Evolutionary conservation across 495 filamentous ascomycete species (phyloP).

Genomic region (Penicillium samsonianum): DNA sequence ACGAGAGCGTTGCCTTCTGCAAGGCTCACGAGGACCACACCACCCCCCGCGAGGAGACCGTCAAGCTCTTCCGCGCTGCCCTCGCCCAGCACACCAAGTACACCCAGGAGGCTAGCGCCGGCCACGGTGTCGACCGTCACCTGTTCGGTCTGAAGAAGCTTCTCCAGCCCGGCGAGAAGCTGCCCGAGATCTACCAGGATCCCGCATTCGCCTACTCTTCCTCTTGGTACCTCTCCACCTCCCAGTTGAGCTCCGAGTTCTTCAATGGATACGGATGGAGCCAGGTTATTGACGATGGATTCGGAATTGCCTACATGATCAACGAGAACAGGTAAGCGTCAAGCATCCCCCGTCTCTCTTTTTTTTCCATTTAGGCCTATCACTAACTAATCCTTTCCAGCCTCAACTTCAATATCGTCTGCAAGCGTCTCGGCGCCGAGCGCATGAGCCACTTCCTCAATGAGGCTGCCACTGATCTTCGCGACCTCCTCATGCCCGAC

Average conservation of each 20-base stretch:
- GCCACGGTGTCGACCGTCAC: constrained; percentile 93
- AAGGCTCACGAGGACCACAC: constrained; percentile 72
- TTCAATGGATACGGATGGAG: constrained; percentile 99
- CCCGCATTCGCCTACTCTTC: constrained; percentile 80
- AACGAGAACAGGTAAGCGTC: constrained; percentile 78
- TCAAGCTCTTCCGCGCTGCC: constrained; percentile 78
- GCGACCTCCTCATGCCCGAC: constrained; percentile 84
- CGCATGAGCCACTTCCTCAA: constrained; percentile 94
- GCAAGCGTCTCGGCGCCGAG: constrained; percentile 86
- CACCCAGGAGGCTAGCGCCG: constrained; percentile 84
- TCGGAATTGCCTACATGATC: constrained; percentile 99
- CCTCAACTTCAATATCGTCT: constrained; percentile 97
- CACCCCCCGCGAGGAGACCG: constrained; percentile 60
- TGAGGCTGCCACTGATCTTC: constrained; percentile 87
- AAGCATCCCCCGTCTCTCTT: neutral
- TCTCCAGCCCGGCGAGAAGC: constrained; percentile 74
- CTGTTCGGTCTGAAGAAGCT: constrained; percentile 95
- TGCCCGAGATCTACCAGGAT: constrained; percentile 84
- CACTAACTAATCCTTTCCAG: constrained; percentile 46
- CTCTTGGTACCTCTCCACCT: constrained; percentile 86
- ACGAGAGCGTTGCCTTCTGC: constrained; percentile 92
- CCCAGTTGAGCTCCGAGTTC: constrained; percentile 90
- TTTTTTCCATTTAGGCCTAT: neutral
- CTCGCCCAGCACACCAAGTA: constrained; percentile 83
- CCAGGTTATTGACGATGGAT: constrained; percentile 95